Percentiles rank a stretch among this genome's conserved stretches.
phyloP scores from a whole-genome alignment of 768 basidiomycete genomes.

The Serpula lacrymans region DNA sequence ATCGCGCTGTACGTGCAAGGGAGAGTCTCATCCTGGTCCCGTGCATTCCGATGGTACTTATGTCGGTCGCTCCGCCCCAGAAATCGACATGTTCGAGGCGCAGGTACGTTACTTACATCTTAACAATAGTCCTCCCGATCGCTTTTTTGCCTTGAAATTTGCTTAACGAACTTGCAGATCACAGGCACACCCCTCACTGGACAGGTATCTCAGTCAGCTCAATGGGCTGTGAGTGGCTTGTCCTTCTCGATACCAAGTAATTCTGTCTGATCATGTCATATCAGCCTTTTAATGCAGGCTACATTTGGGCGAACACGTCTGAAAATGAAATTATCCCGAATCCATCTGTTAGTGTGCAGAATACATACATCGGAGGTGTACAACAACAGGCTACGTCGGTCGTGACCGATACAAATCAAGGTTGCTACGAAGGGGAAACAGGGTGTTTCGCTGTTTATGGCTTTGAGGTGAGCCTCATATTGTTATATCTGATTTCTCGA shows the following conservation, averaged over 20 bases:
- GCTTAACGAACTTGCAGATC: conserved; percentile 36
- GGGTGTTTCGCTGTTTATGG: conserved; percentile 75
- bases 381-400: conserved; percentile 81
- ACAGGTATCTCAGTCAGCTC: conserved; percentile 80
- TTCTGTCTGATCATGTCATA: not conserved
- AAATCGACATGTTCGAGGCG: conserved; percentile 90
- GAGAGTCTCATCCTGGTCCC: conserved; percentile 84
- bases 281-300: conserved; percentile 74
- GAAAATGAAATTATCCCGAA: conserved; percentile 58
- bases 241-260: conserved; percentile 7
- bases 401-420: conserved; percentile 60
- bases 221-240: conserved; percentile 63
- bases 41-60: conserved; percentile 68
- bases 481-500: not conserved
- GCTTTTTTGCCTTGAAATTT: conserved; percentile 13
- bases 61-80: conserved; percentile 81
- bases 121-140: conserved; percentile 15
- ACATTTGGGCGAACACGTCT: conserved; percentile 63
- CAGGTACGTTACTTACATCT: conserved; percentile 36
- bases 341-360: conserved; percentile 49
- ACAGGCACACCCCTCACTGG: conserved; percentile 41
- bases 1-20: conserved; percentile 81
- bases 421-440: conserved; percentile 61
- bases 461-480: conserved; percentile 68
- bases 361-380: conserved; percentile 63